Conservation (phyloP, 202 grass and related monocot species). For the Hordeum pubiflorum region DNA sequence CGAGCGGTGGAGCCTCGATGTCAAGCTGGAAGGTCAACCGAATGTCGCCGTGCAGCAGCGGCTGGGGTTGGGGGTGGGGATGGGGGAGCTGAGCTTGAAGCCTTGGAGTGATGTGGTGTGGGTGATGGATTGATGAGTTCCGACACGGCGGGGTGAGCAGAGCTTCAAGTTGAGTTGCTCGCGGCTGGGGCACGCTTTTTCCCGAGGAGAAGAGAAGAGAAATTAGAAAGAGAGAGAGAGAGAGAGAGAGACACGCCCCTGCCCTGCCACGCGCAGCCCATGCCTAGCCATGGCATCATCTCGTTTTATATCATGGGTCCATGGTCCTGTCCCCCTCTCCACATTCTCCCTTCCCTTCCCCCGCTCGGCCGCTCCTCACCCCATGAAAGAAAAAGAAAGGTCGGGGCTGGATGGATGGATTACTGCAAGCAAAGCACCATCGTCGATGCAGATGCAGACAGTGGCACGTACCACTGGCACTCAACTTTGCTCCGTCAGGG, state of each 20-base stretch:
- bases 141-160: constrained; percentile 1
- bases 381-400: not conserved
- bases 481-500: not conserved
- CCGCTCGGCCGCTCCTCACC: not conserved
- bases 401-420: not conserved
- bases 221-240: not conserved
- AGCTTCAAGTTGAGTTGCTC: not conserved
- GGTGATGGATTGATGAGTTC: constrained; percentile 4
- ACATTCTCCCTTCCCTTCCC: constrained; percentile 16
- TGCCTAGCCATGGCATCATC: constrained; percentile 12
- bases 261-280: not conserved
- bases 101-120: not conserved
- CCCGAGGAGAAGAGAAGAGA: not conserved
- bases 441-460: not conserved
- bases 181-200: not conserved
- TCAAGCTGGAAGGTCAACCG: not conserved
- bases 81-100: not conserved
- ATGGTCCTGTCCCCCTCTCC: constrained; percentile 34
- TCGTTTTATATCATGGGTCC: constrained; percentile 25
- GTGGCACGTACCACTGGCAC: not conserved
- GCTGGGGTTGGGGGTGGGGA: not conserved
- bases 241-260: not conserved
- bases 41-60: not conserved
- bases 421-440: not conserved
- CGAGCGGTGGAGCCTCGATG: not conserved